phyloP scores from a whole-genome alignment of 495 filamentous ascomycete species.

The Annulohypoxylon stygium region DNA sequence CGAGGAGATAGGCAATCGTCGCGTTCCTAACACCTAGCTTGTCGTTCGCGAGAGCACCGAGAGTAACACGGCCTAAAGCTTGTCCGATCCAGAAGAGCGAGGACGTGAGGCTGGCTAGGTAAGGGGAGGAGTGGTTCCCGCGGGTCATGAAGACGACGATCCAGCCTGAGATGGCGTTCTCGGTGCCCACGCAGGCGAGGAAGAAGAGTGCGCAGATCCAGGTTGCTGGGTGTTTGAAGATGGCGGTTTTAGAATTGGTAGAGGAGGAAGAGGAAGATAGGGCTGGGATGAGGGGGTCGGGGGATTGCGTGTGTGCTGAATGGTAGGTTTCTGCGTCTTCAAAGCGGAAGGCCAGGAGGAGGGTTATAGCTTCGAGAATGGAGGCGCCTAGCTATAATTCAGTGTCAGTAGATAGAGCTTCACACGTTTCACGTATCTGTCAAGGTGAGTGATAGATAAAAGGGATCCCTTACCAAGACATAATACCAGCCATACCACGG shows the following conservation, averaged over 20 bases:
- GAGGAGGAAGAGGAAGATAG: conserved; percentile 23
- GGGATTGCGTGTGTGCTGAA: conserved; percentile 54
- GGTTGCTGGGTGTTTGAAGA: conserved; percentile 57
- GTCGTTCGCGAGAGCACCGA: conserved; percentile 69
- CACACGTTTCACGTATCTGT: neutral
- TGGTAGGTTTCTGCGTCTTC: conserved; percentile 69
- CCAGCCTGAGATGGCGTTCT: conserved; percentile 80
- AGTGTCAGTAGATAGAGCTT: neutral
- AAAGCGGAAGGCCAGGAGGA: conserved; percentile 68
- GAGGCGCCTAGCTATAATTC: conserved; percentile 63
- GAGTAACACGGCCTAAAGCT: conserved; percentile 71
- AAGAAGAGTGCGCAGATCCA: conserved; percentile 78
- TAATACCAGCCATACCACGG: conserved; percentile 70
- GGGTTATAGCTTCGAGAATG: conserved; percentile 65
- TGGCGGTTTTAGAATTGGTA: conserved; percentile 36
- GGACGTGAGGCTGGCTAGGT: conserved; percentile 76
- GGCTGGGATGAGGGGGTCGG: conserved; percentile 33
- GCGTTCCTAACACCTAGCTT: conserved; percentile 69
- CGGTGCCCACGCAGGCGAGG: conserved; percentile 75
- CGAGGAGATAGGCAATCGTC: conserved; percentile 62
- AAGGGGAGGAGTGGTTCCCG: conserved; percentile 71
- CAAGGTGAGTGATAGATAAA: neutral
- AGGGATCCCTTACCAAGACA: conserved; percentile 49
- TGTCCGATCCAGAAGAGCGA: conserved; percentile 80
- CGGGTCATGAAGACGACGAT: conserved; percentile 79